Evolutionary conservation across 83 land plant species (phyloP).

Genomic region (Isoetes engelmannii): DNA sequence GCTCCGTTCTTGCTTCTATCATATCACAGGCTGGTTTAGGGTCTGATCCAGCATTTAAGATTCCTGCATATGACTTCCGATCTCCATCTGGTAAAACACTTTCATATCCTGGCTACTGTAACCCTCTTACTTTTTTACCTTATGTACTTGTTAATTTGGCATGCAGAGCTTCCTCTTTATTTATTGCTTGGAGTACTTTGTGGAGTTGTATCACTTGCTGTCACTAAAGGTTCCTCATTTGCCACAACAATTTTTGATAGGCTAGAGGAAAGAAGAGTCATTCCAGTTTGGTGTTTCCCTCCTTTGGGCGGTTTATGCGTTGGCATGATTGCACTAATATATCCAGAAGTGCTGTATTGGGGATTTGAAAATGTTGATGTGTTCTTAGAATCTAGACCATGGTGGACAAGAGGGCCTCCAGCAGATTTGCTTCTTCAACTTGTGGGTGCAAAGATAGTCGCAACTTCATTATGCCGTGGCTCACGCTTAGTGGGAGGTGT

Average conservation of each 20-base stretch:
- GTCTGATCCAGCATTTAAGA: slow-evolving; percentile 87
- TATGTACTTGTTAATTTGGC: not conserved
- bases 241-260: slow-evolving; percentile 41
- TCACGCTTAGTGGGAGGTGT: slow-evolving; percentile 93
- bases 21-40: slow-evolving; percentile 94
- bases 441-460: slow-evolving; percentile 72
- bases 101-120: slow-evolving; percentile 1
- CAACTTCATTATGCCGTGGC: slow-evolving; percentile 85
- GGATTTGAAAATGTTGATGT: slow-evolving; percentile 96
- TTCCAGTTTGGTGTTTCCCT: slow-evolving; percentile 59
- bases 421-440: slow-evolving; percentile 66
- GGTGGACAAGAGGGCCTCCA: slow-evolving; percentile 56
- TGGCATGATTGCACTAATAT: slow-evolving; percentile 76
- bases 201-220: slow-evolving; percentile 69
- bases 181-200: slow-evolving; percentile 75
- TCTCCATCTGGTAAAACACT: slow-evolving; percentile 73
- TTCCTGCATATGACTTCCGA: slow-evolving; percentile 89
- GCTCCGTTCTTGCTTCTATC: slow-evolving; percentile 88
- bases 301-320: slow-evolving; percentile 68
- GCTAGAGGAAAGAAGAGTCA: slow-evolving; percentile 33
- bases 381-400: slow-evolving; percentile 74
- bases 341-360: slow-evolving; percentile 97
- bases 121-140: slow-evolving; percentile 6
- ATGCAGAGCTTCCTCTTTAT: slow-evolving; percentile 94
- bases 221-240: slow-evolving; percentile 58